Evolutionary conservation across 2,329 filamentous ascomycete species (phyloP).

Genomic region (Xylariaceae sp.): DNA sequence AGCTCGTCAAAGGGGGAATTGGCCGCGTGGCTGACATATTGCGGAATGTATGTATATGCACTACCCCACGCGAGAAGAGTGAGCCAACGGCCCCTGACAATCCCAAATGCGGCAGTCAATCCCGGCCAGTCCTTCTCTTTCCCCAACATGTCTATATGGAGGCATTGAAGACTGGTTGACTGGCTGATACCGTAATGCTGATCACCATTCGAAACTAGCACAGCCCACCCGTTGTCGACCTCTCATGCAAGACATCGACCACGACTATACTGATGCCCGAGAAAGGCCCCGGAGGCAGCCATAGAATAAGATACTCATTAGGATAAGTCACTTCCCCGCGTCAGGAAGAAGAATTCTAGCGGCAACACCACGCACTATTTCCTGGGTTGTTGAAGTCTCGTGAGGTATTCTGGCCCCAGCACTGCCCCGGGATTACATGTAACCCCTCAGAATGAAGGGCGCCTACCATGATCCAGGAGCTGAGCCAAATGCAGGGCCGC

Average conservation of each 20-base stretch:
- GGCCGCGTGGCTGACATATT: constrained; percentile 19
- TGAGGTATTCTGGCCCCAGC: neutral
- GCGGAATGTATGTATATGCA: constrained; percentile 8
- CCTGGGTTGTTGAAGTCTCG: constrained; percentile 8
- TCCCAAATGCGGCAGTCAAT: constrained; percentile 20
- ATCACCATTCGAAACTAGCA: neutral
- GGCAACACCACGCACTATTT: constrained; percentile 10
- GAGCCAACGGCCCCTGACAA: constrained; percentile 14
- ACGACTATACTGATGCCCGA: constrained; percentile 5
- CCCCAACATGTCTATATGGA: constrained; percentile 1
- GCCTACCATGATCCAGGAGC: neutral
- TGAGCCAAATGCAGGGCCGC: neutral
- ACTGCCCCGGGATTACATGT: neutral
- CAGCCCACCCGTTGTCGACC: neutral
- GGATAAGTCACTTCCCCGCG: neutral
- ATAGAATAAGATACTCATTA: neutral
- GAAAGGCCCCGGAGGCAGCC: constrained; percentile 8
- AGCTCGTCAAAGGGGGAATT: constrained; percentile 2
- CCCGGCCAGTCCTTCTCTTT: constrained; percentile 13
- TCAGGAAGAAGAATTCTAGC: neutral
- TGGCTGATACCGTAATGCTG: constrained; percentile 2
- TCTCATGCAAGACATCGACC: neutral
- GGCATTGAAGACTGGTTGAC: neutral
- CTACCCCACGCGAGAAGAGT: constrained; percentile 19
- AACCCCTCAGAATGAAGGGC: neutral